Percentiles rank a stretch among this genome's conserved stretches.
Conservation (phyloP, 1,284 basidiomycete genomes). For the Irpex lacteus region DNA sequence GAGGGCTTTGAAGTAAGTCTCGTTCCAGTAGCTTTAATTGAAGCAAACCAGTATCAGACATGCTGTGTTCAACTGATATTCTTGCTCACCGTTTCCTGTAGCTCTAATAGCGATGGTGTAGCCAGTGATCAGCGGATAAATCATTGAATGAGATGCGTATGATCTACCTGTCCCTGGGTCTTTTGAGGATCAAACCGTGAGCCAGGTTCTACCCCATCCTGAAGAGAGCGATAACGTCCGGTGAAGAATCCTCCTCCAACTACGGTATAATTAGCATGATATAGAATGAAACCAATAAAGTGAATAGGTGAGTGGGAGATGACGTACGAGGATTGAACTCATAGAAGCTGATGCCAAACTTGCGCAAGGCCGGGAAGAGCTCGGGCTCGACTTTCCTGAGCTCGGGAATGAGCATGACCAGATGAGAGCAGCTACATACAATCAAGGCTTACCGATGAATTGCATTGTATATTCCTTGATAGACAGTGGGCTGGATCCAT, state of each 20-base stretch:
- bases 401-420: not conserved
- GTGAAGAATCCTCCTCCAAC: constrained; percentile 40
- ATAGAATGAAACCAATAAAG: not conserved
- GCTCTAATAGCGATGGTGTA: not conserved
- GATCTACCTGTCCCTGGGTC: constrained; percentile 29
- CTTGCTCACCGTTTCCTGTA: not conserved
- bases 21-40: constrained; percentile 13
- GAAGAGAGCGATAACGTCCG: constrained; percentile 28
- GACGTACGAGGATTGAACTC: constrained; percentile 48
- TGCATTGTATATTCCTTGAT: constrained; percentile 65
- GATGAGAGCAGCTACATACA: not conserved
- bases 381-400: constrained; percentile 49
- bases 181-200: constrained; percentile 38
- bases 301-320: not conserved
- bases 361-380: constrained; percentile 59
- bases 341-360: constrained; percentile 61
- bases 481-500: constrained; percentile 62
- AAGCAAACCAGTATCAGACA: not conserved
- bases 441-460: constrained; percentile 36
- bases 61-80: not conserved
- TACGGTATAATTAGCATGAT: constrained; percentile 7
- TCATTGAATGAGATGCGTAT: not conserved
- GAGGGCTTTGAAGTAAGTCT: constrained; percentile 16
- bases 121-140: not conserved
- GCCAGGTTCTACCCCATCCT: constrained; percentile 33